phyloP scores from a whole-genome alignment of 1,284 basidiomycete genomes.

The Thecaphora thlaspeos region DNA sequence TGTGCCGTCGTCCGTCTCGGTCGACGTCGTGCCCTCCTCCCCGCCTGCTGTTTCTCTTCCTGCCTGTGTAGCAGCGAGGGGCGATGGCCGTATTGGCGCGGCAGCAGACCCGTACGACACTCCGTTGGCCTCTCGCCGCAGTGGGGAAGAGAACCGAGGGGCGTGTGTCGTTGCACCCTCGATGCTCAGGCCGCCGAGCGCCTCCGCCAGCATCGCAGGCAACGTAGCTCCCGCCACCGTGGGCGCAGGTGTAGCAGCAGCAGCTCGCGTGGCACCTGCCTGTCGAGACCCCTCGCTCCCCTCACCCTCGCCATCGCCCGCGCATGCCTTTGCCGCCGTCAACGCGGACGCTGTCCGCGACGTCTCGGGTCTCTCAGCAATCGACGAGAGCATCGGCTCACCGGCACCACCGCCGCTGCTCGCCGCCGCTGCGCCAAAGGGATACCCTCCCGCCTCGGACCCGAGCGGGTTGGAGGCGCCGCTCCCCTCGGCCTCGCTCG shows the following conservation, averaged over 20 bases:
- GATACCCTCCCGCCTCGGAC: no score
- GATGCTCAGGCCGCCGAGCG: constrained; percentile 10
- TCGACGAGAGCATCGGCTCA: not conserved
- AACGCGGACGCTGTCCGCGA: not conserved
- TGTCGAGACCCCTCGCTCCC: no score
- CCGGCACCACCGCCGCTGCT: no score
- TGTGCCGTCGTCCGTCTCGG: no score
- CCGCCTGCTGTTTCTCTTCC: not conserved
- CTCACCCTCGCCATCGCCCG: no score
- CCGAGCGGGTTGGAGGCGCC: no score
- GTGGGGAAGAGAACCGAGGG: not conserved
- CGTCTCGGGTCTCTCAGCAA: not conserved
- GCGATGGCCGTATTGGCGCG: no score
- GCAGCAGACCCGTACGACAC: no score
- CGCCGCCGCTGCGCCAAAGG: not conserved
- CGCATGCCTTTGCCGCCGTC: no score
- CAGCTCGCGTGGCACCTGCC: no score
- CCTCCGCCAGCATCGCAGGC: constrained; percentile 26
- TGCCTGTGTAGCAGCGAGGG: no score
- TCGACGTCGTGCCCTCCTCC: constrained; percentile 3
- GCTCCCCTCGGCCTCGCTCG: not conserved
- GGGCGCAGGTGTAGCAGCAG: not conserved
- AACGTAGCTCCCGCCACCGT: not conserved
- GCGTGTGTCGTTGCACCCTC: not conserved
- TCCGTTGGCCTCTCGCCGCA: not conserved